phyloP scores from a whole-genome alignment of 495 filamentous ascomycete genomes.

The Penicillium subrubescens region DNA sequence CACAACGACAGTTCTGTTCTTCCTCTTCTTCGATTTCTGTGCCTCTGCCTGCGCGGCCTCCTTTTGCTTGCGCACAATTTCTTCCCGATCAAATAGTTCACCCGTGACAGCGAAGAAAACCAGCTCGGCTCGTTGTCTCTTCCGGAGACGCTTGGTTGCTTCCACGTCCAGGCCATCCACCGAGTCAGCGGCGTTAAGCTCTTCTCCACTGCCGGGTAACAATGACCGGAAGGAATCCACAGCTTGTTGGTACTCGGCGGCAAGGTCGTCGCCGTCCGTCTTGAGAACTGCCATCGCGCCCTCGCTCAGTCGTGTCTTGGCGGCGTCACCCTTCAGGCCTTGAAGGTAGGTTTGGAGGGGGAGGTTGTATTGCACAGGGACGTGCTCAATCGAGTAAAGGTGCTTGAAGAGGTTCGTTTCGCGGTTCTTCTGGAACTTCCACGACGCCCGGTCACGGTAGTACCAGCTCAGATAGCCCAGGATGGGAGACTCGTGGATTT shows the following conservation, averaged over 20 bases:
- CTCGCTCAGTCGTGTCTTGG: conserved; percentile 60
- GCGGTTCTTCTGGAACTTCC: conserved; percentile 94
- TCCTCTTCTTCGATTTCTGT: conserved; percentile 53
- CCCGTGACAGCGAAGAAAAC: conserved; percentile 46
- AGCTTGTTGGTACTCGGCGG: conserved; percentile 56
- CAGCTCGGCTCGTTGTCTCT: conserved; percentile 49
- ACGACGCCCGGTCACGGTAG: conserved; percentile 62
- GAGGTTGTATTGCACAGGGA: conserved; percentile 65
- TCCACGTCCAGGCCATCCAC: conserved; percentile 45
- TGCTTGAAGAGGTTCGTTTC: conserved; percentile 83
- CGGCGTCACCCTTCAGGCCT: conserved; percentile 68
- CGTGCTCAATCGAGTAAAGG: conserved; percentile 64
- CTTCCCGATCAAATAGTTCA: conserved; percentile 32
- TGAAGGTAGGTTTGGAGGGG: conserved; percentile 70
- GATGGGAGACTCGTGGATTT: conserved; percentile 55
- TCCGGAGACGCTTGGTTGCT: conserved; percentile 39
- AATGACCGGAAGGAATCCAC: conserved; percentile 46
- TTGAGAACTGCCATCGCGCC: conserved; percentile 58
- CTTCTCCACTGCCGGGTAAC: conserved; percentile 33
- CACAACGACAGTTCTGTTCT: conserved; percentile 53
- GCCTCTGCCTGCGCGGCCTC: conserved; percentile 35
- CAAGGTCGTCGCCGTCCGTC: conserved; percentile 36
- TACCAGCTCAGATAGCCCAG: conserved; percentile 74
- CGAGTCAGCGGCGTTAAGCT: conserved; percentile 33
- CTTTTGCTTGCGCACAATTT: conserved; percentile 6